A percentile compares a stretch with the other conserved stretches of the same genome.
phyloP scores from a whole-genome alignment of 2,329 filamentous ascomycete species.

The Hypoxylon sp. region DNA sequence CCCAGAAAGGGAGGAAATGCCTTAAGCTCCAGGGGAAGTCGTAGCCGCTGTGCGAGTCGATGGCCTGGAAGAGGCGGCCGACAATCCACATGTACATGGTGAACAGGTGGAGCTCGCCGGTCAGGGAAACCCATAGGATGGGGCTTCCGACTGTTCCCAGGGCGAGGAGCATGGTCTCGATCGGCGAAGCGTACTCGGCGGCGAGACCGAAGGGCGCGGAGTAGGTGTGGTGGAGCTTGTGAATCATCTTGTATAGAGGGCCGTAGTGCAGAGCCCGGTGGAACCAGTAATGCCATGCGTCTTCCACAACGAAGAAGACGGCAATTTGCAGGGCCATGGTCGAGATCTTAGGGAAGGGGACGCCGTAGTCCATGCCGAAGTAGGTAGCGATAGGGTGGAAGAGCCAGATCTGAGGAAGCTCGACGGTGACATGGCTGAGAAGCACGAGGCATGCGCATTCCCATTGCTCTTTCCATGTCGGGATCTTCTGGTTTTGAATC shows the following conservation, averaged over 20 bases:
- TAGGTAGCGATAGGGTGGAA: conserved; percentile 97
- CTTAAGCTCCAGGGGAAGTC: conserved; percentile 98
- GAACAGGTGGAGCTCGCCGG: conserved; percentile 89
- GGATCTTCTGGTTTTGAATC: conserved; percentile 91
- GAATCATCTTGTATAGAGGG: conserved; percentile 93
- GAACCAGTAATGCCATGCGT: conserved; percentile 98
- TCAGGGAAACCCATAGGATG: conserved; percentile 85
- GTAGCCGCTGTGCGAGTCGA: conserved; percentile 97
- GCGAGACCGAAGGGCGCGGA: conserved; percentile 96
- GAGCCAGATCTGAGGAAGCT: conserved; percentile 98
- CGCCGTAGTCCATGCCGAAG: conserved; percentile 87
- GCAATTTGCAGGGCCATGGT: conserved; percentile 94
- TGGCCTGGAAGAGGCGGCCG: conserved; percentile 93
- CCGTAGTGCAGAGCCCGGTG: conserved; percentile 95
- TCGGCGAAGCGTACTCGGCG: conserved; percentile 96
- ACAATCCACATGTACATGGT: conserved; percentile 99
- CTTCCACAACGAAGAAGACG: conserved; percentile 95
- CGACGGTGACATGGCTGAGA: conserved; percentile 95
- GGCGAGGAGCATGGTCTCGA: conserved; percentile 95
- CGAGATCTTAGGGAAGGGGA: conserved; percentile 87
- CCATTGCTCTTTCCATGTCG: conserved; percentile 94
- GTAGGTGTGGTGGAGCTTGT: conserved; percentile 99
- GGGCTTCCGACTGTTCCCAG: conserved; percentile 87
- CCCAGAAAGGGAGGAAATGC: conserved; percentile 98
- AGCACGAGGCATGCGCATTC: conserved; percentile 94